phyloP scores from a whole-genome alignment of 2,329 filamentous ascomycete genomes.

The Aspergillus phoenicis region DNA sequence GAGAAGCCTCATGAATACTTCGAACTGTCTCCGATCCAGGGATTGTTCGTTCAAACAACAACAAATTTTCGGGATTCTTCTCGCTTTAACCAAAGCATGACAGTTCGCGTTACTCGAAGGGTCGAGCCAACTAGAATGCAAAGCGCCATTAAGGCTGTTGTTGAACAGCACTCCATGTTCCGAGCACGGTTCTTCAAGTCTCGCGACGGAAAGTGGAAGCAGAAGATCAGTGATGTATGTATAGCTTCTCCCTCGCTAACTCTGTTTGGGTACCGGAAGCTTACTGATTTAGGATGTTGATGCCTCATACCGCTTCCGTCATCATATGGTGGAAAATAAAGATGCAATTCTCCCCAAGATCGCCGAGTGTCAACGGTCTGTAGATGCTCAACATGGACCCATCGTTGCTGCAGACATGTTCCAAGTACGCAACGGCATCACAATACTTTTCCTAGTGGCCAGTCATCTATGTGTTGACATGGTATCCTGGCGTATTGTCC shows the following conservation, averaged over 20 bases:
- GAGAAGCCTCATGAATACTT: conserved; percentile 34
- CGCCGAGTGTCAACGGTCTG: conserved; percentile 33
- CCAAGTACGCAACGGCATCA: conserved; percentile 10
- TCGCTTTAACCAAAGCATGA: conserved; percentile 41
- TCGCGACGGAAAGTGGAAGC: conserved; percentile 29
- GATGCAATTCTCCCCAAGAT: conserved; percentile 31
- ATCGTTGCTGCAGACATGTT: conserved; percentile 26
- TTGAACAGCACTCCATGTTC: conserved; percentile 40
- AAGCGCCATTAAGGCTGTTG: conserved; percentile 33
- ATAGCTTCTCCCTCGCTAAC: fast-evolving
- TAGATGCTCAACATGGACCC: conserved; percentile 36
- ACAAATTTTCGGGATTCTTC: conserved; percentile 23
- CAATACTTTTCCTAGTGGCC: conserved; percentile 24
- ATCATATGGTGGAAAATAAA: conserved; percentile 27
- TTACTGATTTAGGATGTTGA: conserved; percentile 31
- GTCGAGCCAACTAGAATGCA: conserved; percentile 28
- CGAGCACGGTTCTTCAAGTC: conserved; percentile 32
- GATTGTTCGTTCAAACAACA: conserved; percentile 34
- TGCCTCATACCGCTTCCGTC: conserved; percentile 36
- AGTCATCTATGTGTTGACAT: conserved; percentile 28
- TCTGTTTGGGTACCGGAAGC: neutral
- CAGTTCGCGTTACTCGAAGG: conserved; percentile 32
- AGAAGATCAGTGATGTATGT: conserved; percentile 31
- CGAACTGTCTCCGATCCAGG: conserved; percentile 38
- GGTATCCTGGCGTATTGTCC: conserved; percentile 36